Percentiles rank a stretch among this genome's conserved stretches.
Conservation (phyloP, 139 green algal genomes). For the Chlorella vulgaris region DNA sequence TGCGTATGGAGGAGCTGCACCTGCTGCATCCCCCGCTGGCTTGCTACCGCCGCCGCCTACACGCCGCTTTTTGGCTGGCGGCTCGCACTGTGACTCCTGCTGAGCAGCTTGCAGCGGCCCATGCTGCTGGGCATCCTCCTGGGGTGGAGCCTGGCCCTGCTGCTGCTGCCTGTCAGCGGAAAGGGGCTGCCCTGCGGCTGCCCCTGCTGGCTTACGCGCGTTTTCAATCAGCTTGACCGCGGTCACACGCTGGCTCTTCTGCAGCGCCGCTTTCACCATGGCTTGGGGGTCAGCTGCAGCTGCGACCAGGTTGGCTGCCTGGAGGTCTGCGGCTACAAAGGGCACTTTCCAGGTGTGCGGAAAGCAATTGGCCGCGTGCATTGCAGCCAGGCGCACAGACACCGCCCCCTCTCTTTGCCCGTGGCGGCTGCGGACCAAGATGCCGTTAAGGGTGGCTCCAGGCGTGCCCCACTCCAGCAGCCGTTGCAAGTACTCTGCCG, state of each 20-base stretch:
- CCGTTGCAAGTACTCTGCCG: background rate
- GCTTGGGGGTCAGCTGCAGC: background rate
- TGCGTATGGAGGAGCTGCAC: no score
- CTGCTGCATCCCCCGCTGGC: no score
- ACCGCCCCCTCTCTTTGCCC: background rate
- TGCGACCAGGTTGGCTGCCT: background rate
- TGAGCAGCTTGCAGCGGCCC: background rate
- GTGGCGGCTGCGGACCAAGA: background rate
- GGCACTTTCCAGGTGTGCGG: constrained; percentile 6
- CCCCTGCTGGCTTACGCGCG: background rate
- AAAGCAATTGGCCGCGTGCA: constrained; percentile 9
- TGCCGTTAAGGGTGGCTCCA: background rate
- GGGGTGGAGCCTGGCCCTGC: background rate
- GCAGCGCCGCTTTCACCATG: background rate
- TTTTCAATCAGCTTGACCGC: no score
- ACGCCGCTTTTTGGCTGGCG: no score
- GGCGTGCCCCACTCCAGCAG: background rate
- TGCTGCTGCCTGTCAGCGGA: background rate
- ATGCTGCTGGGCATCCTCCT: background rate
- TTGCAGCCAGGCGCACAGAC: background rate
- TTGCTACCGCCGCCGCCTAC: no score
- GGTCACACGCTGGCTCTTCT: no score
- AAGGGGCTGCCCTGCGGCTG: background rate
- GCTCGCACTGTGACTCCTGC: background rate
- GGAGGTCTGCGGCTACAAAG: background rate